Evolutionary conservation across 140 eudicot species (phyloP), one percentile per base, ranked within the genome.

Genomic region (Ambrosia hybrid): DNA sequence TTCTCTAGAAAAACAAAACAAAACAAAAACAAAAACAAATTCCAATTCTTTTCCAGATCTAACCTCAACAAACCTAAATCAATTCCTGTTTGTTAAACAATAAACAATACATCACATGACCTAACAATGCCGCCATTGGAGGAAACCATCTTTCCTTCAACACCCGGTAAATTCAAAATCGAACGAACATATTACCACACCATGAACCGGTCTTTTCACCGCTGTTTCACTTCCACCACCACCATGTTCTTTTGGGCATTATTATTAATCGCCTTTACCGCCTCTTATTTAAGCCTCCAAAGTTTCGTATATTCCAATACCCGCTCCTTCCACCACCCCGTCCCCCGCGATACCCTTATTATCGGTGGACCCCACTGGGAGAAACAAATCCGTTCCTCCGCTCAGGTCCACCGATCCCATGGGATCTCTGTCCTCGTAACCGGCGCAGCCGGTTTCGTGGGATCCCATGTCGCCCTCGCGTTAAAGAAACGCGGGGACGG

Each of bases 161-260:
- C 82, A 51, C 82, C 85, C 2, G 86, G 89, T 1, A 85, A 85
- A 65, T 78, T 81, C 16, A 85, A 84, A 65, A 78, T 81, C 37
- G 79, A 76, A 26, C 68, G 82, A 15, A 33, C 82, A 13, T 56
- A 78, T 36, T 12, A 74, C 36, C 15, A 51, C 73, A 15, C 71
- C 10, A 81, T 81, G 65, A 78, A 81, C 15, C 68, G 89, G 0
- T 21, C 82, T 12, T 12, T 85, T 12, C 86, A 78, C 57, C 68
- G 86, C 1, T 84, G 89, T 53, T 84, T 84, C 65, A 65, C 86
- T 5, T 78, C 89, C 15, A 81, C 89, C 6, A 70, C 73, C 61
- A 81, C 86, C 21, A 71, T 85, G 82, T 81, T 81, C 78, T 26
- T 85, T 3, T 85, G 89, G 89, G 86, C 86, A 3, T 61, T 85